Evolutionary conservation across 2,329 filamentous ascomycete species (phyloP), one percentile per base, ranked within the genome.

Genomic region (Thermoascus crustaceus): DNA sequence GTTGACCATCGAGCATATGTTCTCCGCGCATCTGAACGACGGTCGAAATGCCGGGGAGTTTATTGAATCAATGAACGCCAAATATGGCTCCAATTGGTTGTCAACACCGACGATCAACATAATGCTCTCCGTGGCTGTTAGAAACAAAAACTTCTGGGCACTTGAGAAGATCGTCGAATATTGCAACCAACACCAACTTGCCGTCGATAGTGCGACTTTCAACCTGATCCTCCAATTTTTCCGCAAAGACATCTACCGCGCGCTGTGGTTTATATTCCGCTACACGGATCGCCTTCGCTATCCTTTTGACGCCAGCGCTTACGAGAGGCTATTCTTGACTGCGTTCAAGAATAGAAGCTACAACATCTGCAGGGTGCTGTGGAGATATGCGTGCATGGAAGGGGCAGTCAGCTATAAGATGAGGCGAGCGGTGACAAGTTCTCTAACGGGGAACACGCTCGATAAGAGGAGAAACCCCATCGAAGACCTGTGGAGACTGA

Each of bases 371-470:
- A 61, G 62, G 7, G 64, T 70, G 6, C 40, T 71, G 4, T 72
- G 68, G 68, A 54, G 55, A 41, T 68, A 68, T 48, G 63, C 66
- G 4, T 70, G 67, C 42, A 52, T 69, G 37, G 34, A 54, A 10
- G 51, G 50, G 6, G 25, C 30, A 7, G 58, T 60, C 7, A 61
- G 50, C 10, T 39, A 39, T 17, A 42, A 43, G 4, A 67, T 67
- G 57, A 53, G 50, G 32, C 38, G 52, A 16, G 36, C 46, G 5
- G 52, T 67, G 4, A 32, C 50, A 16, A 39, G 24, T 21, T 59
- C 57, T 25, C 44, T 67, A 5, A 26, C 40, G n/a, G 40, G 50
- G n/a, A 54, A 57, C 23, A 41, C 35, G 4, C 31, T 42, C 1
- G 27, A 30, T 2, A 39, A 44, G n/a, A 40, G 35, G 5, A 19